Conservation (phyloP, 2,329 filamentous ascomycete genomes). For the Colletotrichum nymphaeae region DNA sequence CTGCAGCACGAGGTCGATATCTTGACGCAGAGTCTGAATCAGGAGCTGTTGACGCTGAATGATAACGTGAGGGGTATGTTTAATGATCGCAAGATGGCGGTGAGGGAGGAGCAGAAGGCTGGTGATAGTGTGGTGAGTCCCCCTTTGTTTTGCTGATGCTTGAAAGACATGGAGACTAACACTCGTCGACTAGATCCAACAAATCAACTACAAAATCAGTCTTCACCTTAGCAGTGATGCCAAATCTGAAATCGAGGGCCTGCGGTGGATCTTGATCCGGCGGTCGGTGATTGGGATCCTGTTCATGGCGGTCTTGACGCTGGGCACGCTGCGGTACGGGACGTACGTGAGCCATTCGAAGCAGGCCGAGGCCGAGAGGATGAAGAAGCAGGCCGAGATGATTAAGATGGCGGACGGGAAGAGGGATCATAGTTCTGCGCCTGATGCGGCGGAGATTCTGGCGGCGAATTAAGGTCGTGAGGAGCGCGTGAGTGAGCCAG, state of each 20-base stretch:
- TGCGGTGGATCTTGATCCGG: slow-evolving; percentile 85
- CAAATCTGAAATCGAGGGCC: slow-evolving; percentile 89
- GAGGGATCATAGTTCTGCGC: slow-evolving; percentile 57
- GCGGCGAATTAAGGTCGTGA: slow-evolving; percentile 60
- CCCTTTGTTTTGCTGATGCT: no score
- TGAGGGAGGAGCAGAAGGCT: slow-evolving; percentile 86
- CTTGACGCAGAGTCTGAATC: slow-evolving; percentile 82
- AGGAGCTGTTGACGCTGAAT: slow-evolving; percentile 84
- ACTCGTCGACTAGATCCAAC: slow-evolving; percentile 74
- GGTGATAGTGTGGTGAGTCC: slow-evolving; percentile 80
- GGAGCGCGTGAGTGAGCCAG: no score
- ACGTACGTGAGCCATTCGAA: slow-evolving; percentile 66
- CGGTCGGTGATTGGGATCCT: slow-evolving; percentile 73
- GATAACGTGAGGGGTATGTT: slow-evolving; percentile 97
- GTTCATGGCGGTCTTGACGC: slow-evolving; percentile 72
- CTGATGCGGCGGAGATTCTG: slow-evolving; percentile 68
- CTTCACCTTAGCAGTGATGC: slow-evolving; percentile 89
- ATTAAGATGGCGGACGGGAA: slow-evolving; percentile 56
- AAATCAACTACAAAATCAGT: slow-evolving; percentile 96
- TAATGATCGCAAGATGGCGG: slow-evolving; percentile 93
- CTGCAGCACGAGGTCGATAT: slow-evolving; percentile 98
- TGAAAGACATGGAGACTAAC: no score
- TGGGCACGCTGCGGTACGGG: slow-evolving; percentile 69
- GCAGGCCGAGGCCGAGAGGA: slow-evolving; percentile 57
- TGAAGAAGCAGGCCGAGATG: slow-evolving; percentile 56